phyloP scores from a whole-genome alignment of 352 stramenopile genomes.

The Pythium monospermum region DNA sequence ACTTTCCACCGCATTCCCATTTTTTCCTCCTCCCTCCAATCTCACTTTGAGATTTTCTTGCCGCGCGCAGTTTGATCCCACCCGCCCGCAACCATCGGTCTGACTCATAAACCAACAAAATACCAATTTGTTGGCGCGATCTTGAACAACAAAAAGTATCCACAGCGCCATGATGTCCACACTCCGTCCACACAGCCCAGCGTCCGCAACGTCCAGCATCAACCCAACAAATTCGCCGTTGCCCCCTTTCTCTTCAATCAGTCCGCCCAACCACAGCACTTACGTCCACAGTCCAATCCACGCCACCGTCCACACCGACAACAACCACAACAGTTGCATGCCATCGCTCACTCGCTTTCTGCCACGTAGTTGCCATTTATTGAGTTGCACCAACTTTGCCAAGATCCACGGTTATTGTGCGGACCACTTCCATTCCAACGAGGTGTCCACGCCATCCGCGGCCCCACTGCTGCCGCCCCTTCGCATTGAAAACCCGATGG shows the following conservation, averaged over 20 bases:
- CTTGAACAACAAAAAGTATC: constrained; percentile 2
- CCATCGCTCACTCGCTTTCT: constrained; percentile 34
- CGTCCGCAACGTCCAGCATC: neutral
- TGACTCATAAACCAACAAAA: no score
- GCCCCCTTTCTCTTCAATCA: no score
- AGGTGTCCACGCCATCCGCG: neutral
- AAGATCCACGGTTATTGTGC: constrained; percentile 66
- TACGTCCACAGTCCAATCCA: neutral
- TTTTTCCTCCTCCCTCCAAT: neutral
- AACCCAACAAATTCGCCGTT: no score
- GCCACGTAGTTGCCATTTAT: constrained; percentile 40
- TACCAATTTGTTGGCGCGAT: no score
- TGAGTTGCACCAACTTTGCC: constrained; percentile 55
- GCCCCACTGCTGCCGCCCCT: constrained; percentile 11
- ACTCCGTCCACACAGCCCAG: constrained; percentile 4
- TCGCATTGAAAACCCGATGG: constrained; percentile 11
- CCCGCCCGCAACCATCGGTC: no score
- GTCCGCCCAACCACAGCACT: no score
- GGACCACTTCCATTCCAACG: constrained; percentile 42
- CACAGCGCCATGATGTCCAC: neutral
- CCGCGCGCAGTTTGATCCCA: no score
- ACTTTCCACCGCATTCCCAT: constrained; percentile 2
- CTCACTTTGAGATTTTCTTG: constrained; percentile 11
- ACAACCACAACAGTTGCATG: constrained; percentile 16
- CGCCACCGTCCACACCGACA: constrained; percentile 12